Percentiles rank a stretch among this genome's conserved stretches.
phyloP scores from a whole-genome alignment of 2,329 filamentous ascomycete species.

The Neobulgaria alba region DNA sequence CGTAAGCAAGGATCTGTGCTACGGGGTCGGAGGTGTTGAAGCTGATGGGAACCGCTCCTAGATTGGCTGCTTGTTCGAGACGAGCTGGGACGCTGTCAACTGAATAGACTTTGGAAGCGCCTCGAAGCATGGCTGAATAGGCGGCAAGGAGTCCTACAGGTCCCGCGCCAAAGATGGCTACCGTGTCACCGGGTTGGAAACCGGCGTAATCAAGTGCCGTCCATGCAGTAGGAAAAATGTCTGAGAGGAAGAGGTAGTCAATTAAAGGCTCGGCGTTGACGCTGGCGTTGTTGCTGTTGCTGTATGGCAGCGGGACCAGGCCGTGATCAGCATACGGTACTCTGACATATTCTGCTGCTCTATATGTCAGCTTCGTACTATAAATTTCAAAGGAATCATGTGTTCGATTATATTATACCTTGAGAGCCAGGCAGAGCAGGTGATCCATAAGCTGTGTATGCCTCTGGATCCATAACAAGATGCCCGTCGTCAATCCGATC shows the following conservation, averaged over 20 bases:
- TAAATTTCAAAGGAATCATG: no score
- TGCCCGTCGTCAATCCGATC: no score
- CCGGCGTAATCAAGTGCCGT: constrained; percentile 17
- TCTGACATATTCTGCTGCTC: no score
- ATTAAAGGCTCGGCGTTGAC: no score
- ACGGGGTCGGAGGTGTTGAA: constrained; percentile 25
- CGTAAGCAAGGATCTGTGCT: constrained; percentile 24
- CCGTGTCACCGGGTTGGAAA: constrained; percentile 22
- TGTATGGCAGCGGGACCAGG: no score
- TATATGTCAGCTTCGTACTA: no score
- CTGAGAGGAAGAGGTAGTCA: constrained; percentile 26
- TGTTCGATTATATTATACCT: no score
- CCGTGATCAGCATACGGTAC: no score
- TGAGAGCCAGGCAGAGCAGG: no score
- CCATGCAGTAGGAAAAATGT: constrained; percentile 27
- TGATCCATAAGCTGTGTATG: no score
- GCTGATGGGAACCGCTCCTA: constrained; percentile 31
- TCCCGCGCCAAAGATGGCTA: constrained; percentile 30
- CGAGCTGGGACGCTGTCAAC: constrained; percentile 26
- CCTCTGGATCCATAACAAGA: no score
- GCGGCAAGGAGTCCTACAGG: constrained; percentile 30
- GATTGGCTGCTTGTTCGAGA: constrained; percentile 22
- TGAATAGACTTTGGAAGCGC: constrained; percentile 28
- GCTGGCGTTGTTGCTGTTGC: no score
- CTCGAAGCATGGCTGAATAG: constrained; percentile 29